Percentiles rank a stretch among this genome's conserved stretches.
Evolutionary conservation across 345 rosid genomes (phyloP).

Genomic region (Cochlearia excelsa): DNA sequence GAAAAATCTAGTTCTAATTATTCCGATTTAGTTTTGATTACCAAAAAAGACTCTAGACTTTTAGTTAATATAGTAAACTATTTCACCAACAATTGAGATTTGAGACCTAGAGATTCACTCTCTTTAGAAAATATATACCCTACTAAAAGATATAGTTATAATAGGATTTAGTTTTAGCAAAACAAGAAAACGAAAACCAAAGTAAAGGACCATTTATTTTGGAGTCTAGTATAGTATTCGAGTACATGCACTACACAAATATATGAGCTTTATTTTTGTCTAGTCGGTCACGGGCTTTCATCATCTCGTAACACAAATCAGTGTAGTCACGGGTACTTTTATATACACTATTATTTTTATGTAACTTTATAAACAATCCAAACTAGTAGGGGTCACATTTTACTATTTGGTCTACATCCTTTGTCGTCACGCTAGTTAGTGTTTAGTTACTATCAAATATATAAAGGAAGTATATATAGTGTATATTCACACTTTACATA

Average conservation of each 20-base stretch:
- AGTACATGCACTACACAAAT: background rate
- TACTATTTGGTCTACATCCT: slow-evolving; percentile 14
- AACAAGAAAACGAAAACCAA: slow-evolving; percentile 20
- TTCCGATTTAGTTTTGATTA: too few species aligned
- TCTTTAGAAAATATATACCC: background rate
- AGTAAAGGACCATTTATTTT: slow-evolving; percentile 20
- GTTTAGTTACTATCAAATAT: background rate
- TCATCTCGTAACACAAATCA: background rate
- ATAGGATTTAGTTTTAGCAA: slow-evolving; percentile 2
- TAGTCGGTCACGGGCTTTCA: slow-evolving; percentile 22
- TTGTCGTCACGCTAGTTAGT: slow-evolving; percentile 26
- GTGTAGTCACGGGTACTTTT: slow-evolving; percentile 27
- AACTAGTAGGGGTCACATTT: slow-evolving; percentile 25
- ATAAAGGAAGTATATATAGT: background rate
- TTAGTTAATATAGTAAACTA: too few species aligned
- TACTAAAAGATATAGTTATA: background rate
- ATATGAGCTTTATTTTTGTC: slow-evolving; percentile 18
- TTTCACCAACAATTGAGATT: background rate
- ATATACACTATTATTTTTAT: background rate
- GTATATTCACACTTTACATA: slow-evolving; percentile 1
- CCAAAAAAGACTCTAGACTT: too few species aligned
- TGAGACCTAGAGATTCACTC: background rate
- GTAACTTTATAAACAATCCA: slow-evolving; percentile 11
- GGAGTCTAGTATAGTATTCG: slow-evolving; percentile 24
- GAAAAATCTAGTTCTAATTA: too few species aligned